Evolutionary conservation across 2,329 filamentous ascomycete species (phyloP), one percentile per base, ranked within the genome.

Genomic region (Chrysoporthe puriensis): DNA sequence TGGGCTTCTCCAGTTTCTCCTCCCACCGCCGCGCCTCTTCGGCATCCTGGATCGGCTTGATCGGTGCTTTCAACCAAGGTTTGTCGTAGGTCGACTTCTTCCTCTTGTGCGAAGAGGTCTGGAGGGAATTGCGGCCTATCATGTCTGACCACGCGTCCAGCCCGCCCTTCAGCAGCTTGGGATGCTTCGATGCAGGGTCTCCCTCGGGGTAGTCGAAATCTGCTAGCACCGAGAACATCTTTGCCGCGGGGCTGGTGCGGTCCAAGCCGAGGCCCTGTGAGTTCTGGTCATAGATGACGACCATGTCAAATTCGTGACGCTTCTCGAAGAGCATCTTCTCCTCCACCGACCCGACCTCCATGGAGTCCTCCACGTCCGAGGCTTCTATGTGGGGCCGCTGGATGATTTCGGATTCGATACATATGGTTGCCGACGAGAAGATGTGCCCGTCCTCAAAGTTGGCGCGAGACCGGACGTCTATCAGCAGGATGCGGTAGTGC

Each of bases 371-470:
- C 48, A 91, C 85, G 32, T 90, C 81, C 26, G 84, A 82, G 2
- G 86, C 87, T 1, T 88, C 89, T 26, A 90, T 84, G 58, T 88
- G 90, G 57, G 90, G 86, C 65, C 92, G 87, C 60, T 93, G 78
- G 11, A 90, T 86, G 57, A 96, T 86, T 34, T 82, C 84, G 2
- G 94, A 93, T 74, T 99, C 96, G 69, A 99, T 87, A 77, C 96
- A 99, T 57, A 99, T 93, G 50, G 94, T 92, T 6, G 88, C 90
- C 66, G 90, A 90, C 6, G 91, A 89, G 81, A 91, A 91, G 71
- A 99, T 94, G 76, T 99, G 96, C 0, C 96, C 96, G 60, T 90
- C 85, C 72, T 98, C 93, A 75, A 92, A 99, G 9, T 91, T 87
- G 64, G 91, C 88, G 36, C 96, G 89, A 66, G 87, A 83, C 50